Percentiles rank a stretch among this genome's conserved stretches.
Conservation (phyloP, 805 yeast genomes). For the Ogataea corticis region DNA sequence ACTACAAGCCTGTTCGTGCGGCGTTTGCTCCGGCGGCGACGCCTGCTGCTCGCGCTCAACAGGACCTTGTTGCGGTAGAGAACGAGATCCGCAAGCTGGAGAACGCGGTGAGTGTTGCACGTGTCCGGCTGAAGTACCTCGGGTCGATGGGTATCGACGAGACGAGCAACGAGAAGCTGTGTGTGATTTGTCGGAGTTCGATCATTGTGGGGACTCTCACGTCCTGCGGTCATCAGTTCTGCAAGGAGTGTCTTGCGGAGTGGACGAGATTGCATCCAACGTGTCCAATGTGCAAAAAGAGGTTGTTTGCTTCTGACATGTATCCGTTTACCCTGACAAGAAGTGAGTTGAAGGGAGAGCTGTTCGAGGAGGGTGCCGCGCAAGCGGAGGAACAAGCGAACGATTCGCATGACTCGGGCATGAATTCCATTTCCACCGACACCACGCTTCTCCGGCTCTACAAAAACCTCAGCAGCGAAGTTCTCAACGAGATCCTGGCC, state of each 20-base stretch:
- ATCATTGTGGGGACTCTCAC: slow-evolving; percentile 79
- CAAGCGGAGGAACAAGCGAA: slow-evolving; percentile 7
- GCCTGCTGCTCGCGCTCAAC: slow-evolving; percentile 26
- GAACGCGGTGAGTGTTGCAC: slow-evolving; percentile 29
- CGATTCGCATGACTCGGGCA: slow-evolving; percentile 4
- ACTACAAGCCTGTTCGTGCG: slow-evolving; percentile 38
- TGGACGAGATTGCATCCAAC: slow-evolving; percentile 59
- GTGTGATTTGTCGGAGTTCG: slow-evolving; percentile 75
- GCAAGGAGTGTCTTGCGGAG: slow-evolving; percentile 72
- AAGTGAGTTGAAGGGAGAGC: slow-evolving; percentile 50
- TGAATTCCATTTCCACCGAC: no score
- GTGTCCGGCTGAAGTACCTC: slow-evolving; percentile 50
- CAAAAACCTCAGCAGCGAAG: slow-evolving; percentile 42
- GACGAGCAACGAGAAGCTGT: slow-evolving; percentile 42
- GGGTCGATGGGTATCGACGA: slow-evolving; percentile 31
- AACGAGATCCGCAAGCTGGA: slow-evolving; percentile 15
- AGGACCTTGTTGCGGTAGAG: slow-evolving; percentile 18
- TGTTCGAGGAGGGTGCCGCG: slow-evolving; percentile 23
- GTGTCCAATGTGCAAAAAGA: slow-evolving; percentile 83
- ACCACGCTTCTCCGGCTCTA: slow-evolving; percentile 41
- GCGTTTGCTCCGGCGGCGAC: slow-evolving; percentile 6
- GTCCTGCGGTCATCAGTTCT: slow-evolving; percentile 90
- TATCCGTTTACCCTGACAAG: slow-evolving; percentile 68
- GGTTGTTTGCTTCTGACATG: slow-evolving; percentile 49
- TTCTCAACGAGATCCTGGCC: slow-evolving; percentile 47